Conservation (phyloP, 2,329 filamentous ascomycete genomes). For the Calonectria honghensis region DNA sequence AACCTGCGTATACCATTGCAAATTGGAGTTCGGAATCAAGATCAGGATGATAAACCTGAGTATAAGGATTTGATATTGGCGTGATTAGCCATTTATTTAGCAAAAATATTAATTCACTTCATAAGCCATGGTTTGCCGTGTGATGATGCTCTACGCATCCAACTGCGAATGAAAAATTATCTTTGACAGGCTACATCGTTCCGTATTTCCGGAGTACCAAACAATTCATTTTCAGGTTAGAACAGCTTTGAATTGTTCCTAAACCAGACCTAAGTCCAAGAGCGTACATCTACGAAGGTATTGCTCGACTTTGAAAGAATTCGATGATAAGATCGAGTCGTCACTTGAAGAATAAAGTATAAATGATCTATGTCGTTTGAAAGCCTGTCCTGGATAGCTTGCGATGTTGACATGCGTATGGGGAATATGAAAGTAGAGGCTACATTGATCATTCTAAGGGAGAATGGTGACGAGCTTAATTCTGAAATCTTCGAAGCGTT, state of each 20-base stretch:
- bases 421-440: no score
- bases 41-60: not conserved
- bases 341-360: no score
- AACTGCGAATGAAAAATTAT: not conserved
- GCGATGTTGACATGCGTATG: no score
- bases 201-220: no score
- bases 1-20: constrained; percentile 18
- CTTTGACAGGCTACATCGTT: not conserved
- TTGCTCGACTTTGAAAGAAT: no score
- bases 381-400: not conserved
- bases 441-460: no score
- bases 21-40: constrained; percentile 12
- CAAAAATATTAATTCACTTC: not conserved
- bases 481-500: not conserved
- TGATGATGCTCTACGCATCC: not conserved
- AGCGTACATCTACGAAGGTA: no score
- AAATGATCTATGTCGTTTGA: not conserved
- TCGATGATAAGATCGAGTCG: no score
- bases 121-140: not conserved
- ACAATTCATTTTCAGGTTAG: no score
- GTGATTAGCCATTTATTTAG: not conserved
- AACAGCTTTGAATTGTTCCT: no score
- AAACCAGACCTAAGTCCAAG: no score
- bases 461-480: no score
- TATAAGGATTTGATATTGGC: not conserved